phyloP scores from a whole-genome alignment of 2,329 filamentous ascomycete species.

The Thyridium curvatum region DNA sequence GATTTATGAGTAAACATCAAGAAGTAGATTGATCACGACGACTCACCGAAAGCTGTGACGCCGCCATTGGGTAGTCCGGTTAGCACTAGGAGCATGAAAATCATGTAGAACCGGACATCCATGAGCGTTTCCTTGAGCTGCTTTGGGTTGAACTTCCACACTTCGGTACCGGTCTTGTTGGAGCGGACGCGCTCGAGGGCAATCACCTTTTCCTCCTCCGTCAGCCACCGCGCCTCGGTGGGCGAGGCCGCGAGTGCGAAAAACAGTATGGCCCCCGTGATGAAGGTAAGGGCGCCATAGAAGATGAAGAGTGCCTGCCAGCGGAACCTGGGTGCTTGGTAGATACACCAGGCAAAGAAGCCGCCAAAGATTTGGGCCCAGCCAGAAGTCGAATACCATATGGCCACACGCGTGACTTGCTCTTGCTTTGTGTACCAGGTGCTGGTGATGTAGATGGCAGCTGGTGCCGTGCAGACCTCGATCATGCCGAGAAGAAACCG shows the following conservation, averaged over 20 bases:
- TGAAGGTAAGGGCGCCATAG: conserved; percentile 1
- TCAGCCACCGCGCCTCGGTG: conserved; percentile 3
- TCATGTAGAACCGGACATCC: conserved; percentile 10
- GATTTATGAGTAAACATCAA: neutral
- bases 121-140: conserved; percentile 13
- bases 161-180: conserved; percentile 6
- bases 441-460: conserved; percentile 1
- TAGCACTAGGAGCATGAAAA: conserved; percentile 13
- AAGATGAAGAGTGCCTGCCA: conserved; percentile 4
- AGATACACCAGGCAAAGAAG: conserved; percentile 3
- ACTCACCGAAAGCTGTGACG: conserved; percentile 2
- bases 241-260: neutral
- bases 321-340: conserved; percentile 1
- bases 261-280: neutral
- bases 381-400: conserved; percentile 2
- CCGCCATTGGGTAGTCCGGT: conserved; percentile 13
- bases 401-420: conserved; percentile 1
- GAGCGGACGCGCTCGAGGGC: neutral
- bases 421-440: conserved; percentile 2
- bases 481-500: conserved; percentile 1
- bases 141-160: conserved; percentile 9
- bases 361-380: conserved; percentile 1
- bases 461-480: conserved; percentile 1
- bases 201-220: conserved; percentile 3
- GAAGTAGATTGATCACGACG: neutral